Conservation (phyloP, 768 basidiomycete species). For the Goffeauzyma gilvescens region DNA sequence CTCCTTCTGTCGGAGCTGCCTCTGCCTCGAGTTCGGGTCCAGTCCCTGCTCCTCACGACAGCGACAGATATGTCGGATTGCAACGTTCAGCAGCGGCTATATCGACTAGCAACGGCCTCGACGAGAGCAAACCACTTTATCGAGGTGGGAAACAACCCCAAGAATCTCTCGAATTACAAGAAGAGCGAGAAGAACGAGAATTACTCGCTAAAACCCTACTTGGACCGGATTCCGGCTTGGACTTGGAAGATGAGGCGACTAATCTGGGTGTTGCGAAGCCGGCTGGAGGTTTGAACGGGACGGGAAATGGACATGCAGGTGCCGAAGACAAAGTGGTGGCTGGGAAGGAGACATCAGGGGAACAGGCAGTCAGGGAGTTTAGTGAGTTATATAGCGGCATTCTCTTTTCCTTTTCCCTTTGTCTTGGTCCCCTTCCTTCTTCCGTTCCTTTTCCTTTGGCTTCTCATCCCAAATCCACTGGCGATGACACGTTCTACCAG, state of each 20-base stretch:
- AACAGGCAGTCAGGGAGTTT: not conserved
- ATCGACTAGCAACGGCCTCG: not conserved
- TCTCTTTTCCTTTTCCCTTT: too few relatives aligned
- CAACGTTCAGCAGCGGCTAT: not conserved
- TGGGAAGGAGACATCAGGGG: not conserved
- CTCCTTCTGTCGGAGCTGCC: constrained; percentile 8
- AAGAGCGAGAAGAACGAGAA: constrained; percentile 3
- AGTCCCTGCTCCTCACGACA: not conserved
- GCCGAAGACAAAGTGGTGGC: not conserved
- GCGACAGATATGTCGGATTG: not conserved
- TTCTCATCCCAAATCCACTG: too few relatives aligned
- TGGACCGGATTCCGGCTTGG: too few relatives aligned
- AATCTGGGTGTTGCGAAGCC: not conserved
- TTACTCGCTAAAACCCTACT: too few relatives aligned
- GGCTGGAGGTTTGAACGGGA: not conserved
- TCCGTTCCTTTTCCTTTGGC: too few relatives aligned
- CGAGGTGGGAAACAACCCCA: not conserved
- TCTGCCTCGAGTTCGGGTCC: constrained; percentile 3
- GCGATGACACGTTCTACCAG: too few relatives aligned
- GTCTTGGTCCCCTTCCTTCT: too few relatives aligned
- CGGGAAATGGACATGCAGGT: not conserved
- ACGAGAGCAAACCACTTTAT: not conserved
- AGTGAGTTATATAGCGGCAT: too few relatives aligned
- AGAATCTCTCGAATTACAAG: constrained; percentile 11
- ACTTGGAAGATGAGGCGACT: not conserved